A percentile compares a stretch with the other conserved stretches of the same genome.
Evolutionary conservation across 345 rosid species (phyloP).

Genomic region (Citrus inodora): DNA sequence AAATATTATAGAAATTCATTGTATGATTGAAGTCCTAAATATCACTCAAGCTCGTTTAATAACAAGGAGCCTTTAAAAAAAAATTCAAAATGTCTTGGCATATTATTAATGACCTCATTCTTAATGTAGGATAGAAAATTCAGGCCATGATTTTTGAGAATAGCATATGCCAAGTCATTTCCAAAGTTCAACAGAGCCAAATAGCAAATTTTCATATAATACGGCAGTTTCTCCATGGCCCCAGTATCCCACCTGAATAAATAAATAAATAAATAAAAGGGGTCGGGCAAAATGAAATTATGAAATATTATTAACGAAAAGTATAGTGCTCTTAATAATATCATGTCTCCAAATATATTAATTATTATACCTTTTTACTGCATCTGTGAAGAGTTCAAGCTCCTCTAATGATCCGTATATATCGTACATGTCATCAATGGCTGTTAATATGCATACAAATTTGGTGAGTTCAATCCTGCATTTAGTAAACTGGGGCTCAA

Average conservation of each 20-base stretch:
- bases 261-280: not conserved
- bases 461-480: slow-evolving; percentile 12
- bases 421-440: slow-evolving; percentile 23
- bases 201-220: slow-evolving; percentile 7
- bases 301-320: not conserved
- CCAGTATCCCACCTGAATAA: not conserved
- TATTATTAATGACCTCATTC: not conserved
- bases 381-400: slow-evolving; percentile 18
- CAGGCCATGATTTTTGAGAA: not conserved
- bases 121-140: not conserved
- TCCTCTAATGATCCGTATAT: slow-evolving; percentile 14
- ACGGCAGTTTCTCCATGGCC: not conserved
- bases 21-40: too few relatives aligned
- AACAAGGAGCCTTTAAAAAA: too few relatives aligned
- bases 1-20: too few relatives aligned
- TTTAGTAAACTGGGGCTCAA: slow-evolving; percentile 9
- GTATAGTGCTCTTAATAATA: too few relatives aligned
- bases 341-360: not conserved
- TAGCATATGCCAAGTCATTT: not conserved
- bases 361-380: slow-evolving; percentile 4
- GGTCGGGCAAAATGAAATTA: not conserved
- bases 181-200: not conserved
- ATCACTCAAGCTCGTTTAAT: too few relatives aligned
- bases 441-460: slow-evolving; percentile 10
- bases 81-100: too few relatives aligned